Conservation (phyloP, 2,329 filamentous ascomycete species). For the Apiospora malaysiana region DNA sequence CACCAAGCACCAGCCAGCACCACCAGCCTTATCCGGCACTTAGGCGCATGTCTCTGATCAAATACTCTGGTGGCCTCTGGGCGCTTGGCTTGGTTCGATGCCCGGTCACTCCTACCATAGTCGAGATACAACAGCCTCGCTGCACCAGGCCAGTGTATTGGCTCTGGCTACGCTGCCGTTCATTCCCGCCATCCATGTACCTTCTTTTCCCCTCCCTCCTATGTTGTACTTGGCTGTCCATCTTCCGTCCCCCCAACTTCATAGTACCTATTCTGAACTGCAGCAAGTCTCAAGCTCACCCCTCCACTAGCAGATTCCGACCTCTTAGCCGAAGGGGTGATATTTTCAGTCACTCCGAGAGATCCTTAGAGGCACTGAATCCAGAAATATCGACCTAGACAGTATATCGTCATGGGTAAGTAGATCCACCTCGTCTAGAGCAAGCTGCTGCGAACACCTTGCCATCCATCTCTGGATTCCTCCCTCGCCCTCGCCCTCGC, state of each 20-base stretch:
- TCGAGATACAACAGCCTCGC: slow-evolving; percentile 18
- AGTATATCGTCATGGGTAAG: slow-evolving; percentile 22
- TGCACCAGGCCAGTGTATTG: slow-evolving; percentile 14
- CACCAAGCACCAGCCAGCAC: slow-evolving; percentile 14
- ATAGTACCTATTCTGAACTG: slow-evolving; percentile 22
- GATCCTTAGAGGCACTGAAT: background rate
- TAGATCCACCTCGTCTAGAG: slow-evolving; percentile 15
- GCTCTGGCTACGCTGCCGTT: slow-evolving; percentile 20
- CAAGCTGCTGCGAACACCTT: slow-evolving; percentile 11
- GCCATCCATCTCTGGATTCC: slow-evolving; percentile 3
- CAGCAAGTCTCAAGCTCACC: slow-evolving; percentile 3
- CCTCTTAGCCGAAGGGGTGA: slow-evolving; percentile 19
- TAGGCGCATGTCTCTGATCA: slow-evolving; percentile 18
- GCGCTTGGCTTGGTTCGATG: slow-evolving; percentile 16
- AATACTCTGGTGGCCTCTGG: background rate
- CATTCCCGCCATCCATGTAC: slow-evolving; percentile 5
- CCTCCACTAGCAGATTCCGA: slow-evolving; percentile 16
- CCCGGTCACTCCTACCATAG: slow-evolving; percentile 1
- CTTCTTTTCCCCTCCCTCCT: background rate
- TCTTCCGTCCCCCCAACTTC: slow-evolving; percentile 20
- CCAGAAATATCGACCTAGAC: slow-evolving; percentile 10
- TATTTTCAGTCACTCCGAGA: slow-evolving; percentile 14
- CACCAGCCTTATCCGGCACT: slow-evolving; percentile 14
- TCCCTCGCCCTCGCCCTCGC: background rate
- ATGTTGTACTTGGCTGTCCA: slow-evolving; percentile 21